Percentiles rank a stretch among this genome's conserved stretches.
Conservation (phyloP, 495 filamentous ascomycete species). For the Aspergillus wentii region DNA sequence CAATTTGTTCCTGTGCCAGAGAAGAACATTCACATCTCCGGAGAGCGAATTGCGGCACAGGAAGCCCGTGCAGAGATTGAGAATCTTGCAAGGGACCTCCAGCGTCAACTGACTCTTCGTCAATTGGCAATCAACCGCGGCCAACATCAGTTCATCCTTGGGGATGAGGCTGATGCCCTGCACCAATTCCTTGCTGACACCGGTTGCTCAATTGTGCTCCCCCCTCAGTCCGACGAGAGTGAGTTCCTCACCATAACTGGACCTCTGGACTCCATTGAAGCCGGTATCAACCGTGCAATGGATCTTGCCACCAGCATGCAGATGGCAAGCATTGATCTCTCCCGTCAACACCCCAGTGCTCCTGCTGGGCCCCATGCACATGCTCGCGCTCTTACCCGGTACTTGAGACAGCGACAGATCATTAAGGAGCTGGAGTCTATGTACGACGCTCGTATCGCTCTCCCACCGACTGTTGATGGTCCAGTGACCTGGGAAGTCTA, state of each 20-base stretch:
- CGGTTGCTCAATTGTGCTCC: slow-evolving; percentile 82
- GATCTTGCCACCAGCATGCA: slow-evolving; percentile 80
- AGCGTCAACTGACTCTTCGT: slow-evolving; percentile 62
- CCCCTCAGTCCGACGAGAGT: slow-evolving; percentile 63
- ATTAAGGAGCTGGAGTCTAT: slow-evolving; percentile 72
- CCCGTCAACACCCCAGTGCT: slow-evolving; percentile 69
- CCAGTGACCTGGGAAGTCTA: slow-evolving; percentile 77
- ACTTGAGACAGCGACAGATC: slow-evolving; percentile 69
- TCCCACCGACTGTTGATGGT: slow-evolving; percentile 59
- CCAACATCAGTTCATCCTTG: slow-evolving; percentile 87
- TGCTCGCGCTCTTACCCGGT: slow-evolving; percentile 77
- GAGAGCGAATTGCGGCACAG: slow-evolving; percentile 79
- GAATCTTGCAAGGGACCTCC: slow-evolving; percentile 64
- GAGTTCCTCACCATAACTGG: slow-evolving; percentile 83
- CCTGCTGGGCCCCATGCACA: slow-evolving; percentile 66
- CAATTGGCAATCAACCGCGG: slow-evolving; percentile 71
- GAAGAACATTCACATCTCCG: slow-evolving; percentile 75
- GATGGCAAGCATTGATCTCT: slow-evolving; percentile 69
- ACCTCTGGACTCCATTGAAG: slow-evolving; percentile 62
- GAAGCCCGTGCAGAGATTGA: slow-evolving; percentile 76
- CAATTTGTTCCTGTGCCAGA: slow-evolving; percentile 60
- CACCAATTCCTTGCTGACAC: slow-evolving; percentile 86
- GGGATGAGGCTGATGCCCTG: slow-evolving; percentile 67
- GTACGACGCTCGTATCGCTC: slow-evolving; percentile 76
- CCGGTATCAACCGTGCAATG: slow-evolving; percentile 72